These are phyloP conservation scores for Trichoderma parareesei DNA, from an alignment of 495 filamentous ascomycete genomes.

Conservation along the genomic window DNA sequence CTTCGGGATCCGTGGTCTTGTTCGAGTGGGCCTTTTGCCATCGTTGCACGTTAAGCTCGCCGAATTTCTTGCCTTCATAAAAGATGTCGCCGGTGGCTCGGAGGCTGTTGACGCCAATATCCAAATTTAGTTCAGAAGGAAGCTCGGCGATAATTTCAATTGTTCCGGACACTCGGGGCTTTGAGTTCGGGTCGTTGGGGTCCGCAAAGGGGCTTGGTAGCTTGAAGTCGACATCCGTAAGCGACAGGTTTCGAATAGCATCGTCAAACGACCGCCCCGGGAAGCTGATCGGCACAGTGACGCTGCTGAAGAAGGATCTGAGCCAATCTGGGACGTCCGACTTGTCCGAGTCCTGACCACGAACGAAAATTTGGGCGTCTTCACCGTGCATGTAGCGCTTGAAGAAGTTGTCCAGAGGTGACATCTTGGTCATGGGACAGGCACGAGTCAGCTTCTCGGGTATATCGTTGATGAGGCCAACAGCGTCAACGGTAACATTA, in stretches of 20 bases:
- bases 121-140: slow-evolving; percentile 79
- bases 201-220: slow-evolving; percentile 71
- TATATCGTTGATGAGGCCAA: slow-evolving; percentile 59
- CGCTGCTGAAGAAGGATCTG: slow-evolving; percentile 64
- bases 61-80: slow-evolving; percentile 67
- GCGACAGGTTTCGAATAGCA: slow-evolving; percentile 75
- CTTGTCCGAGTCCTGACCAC: slow-evolving; percentile 59
- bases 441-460: slow-evolving; percentile 58
- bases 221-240: slow-evolving; percentile 74
- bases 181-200: slow-evolving; percentile 62
- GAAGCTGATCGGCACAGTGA: slow-evolving; percentile 78
- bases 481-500: slow-evolving; percentile 57
- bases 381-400: slow-evolving; percentile 72
- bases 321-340: slow-evolving; percentile 70
- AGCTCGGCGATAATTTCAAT: slow-evolving; percentile 68
- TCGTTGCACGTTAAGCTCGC: slow-evolving; percentile 61
- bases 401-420: slow-evolving; percentile 79
- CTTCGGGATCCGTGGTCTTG: slow-evolving; percentile 43
- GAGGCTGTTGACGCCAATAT: slow-evolving; percentile 64
- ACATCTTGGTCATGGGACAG: slow-evolving; percentile 68
- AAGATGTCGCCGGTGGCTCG: slow-evolving; percentile 70
- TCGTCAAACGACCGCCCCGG: slow-evolving; percentile 72
- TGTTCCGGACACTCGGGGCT: slow-evolving; percentile 71
- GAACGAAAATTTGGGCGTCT: slow-evolving; percentile 69
- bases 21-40: slow-evolving; percentile 87